These are phyloP conservation scores for Globisporangium cederbergense DNA, from an alignment of 352 stramenopile genomes.

Conservation along the genomic window DNA sequence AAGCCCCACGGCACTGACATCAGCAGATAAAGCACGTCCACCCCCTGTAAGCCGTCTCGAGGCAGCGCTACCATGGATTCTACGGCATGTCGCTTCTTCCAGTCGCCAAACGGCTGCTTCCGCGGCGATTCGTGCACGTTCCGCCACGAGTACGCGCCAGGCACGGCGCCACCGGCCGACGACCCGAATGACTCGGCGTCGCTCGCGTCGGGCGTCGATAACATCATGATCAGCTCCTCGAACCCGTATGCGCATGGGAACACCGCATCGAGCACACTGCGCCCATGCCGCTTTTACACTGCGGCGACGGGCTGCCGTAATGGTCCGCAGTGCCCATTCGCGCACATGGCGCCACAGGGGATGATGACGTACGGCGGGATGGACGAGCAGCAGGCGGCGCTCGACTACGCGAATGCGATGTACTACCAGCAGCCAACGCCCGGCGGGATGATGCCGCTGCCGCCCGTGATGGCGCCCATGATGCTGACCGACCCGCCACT, in stretches of 20 bases:
- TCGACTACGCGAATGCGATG: constrained; percentile 22
- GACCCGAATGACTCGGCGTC: background rate
- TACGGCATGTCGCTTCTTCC: constrained; percentile 65
- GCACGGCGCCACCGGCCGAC: constrained; percentile 1
- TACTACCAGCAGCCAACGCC: constrained; percentile 16
- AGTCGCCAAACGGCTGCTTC: constrained; percentile 66
- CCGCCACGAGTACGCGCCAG: constrained; percentile 34
- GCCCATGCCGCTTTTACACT: constrained; percentile 59
- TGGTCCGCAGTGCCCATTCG: constrained; percentile 50
- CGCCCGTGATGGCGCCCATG: constrained; percentile 25
- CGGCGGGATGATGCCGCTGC: constrained; percentile 14
- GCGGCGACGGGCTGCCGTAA: constrained; percentile 60
- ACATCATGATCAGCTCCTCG: constrained; percentile 22
- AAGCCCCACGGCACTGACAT: no score
- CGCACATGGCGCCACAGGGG: constrained; percentile 25
- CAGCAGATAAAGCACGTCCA: background rate
- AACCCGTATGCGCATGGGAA: constrained; percentile 39
- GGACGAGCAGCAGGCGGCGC: constrained; percentile 15
- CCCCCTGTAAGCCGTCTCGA: background rate
- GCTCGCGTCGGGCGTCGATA: constrained; percentile 2
- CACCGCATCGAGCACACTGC: constrained; percentile 10
- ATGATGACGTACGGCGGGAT: constrained; percentile 22
- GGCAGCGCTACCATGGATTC: constrained; percentile 4
- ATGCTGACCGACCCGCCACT: constrained; percentile 23
- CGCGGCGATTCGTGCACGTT: constrained; percentile 64